Conservation (phyloP, 257 asterid genomes). For the Primulina huaijiensis region DNA sequence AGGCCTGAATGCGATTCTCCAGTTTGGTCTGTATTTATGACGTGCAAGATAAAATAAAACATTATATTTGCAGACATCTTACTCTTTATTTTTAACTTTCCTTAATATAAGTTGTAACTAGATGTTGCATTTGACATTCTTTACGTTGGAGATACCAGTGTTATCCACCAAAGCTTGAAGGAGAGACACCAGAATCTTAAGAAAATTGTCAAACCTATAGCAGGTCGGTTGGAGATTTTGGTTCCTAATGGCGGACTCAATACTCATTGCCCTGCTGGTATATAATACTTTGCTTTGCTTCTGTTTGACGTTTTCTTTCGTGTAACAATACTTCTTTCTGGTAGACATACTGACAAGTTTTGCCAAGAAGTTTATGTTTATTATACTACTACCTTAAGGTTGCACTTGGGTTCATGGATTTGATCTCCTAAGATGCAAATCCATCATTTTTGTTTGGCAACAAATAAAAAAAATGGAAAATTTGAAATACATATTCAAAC, state of each 20-base stretch:
- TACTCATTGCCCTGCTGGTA: constrained; percentile 73
- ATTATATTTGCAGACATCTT: constrained; percentile 17
- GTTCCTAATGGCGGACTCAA: constrained; percentile 81
- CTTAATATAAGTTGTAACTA: constrained; percentile 53
- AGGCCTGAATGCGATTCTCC: constrained; percentile 16
- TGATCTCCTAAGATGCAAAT: too few species aligned
- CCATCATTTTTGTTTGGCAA: too few species aligned
- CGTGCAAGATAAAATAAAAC: constrained; percentile 7
- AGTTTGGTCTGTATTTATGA: constrained; percentile 18
- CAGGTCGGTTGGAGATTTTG: constrained; percentile 91
- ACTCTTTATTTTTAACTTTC: constrained; percentile 23
- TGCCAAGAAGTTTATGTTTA: neutral
- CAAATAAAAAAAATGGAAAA: too few species aligned
- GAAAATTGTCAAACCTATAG: constrained; percentile 64
- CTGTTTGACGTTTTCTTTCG: constrained; percentile 4
- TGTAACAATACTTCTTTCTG: neutral
- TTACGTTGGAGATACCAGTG: constrained; percentile 92
- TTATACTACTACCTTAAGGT: too few species aligned
- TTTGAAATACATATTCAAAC: too few species aligned
- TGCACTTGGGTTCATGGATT: too few species aligned
- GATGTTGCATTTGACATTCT: constrained; percentile 94
- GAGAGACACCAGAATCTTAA: constrained; percentile 82
- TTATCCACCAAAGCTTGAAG: constrained; percentile 87
- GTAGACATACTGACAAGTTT: neutral
- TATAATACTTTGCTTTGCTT: constrained; percentile 9